Evolutionary conservation across 768 basidiomycete genomes (phyloP).

Genomic region (Tylopilus balloui): DNA sequence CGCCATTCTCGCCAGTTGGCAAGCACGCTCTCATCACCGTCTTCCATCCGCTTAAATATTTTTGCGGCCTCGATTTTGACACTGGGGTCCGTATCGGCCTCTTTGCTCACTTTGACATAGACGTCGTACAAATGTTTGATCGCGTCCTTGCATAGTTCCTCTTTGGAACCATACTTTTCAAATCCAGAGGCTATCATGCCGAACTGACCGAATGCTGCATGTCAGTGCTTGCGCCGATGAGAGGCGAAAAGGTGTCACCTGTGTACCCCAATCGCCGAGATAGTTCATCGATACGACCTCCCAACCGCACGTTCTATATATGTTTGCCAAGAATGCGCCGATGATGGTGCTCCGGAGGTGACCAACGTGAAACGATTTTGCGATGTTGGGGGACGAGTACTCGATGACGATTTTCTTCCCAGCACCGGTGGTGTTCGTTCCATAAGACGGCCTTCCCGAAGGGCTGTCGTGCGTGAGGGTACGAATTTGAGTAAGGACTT

Average conservation of each 20-base stretch:
- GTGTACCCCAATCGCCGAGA: slow-evolving; percentile 97
- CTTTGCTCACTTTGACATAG: slow-evolving; percentile 91
- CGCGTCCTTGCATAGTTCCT: slow-evolving; percentile 78
- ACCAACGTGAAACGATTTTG: slow-evolving; percentile 97
- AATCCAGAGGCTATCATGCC: slow-evolving; percentile 89
- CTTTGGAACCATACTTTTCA: slow-evolving; percentile 85
- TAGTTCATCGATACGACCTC: slow-evolving; percentile 90
- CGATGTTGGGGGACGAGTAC: slow-evolving; percentile 96
- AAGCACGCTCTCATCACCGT: slow-evolving; percentile 81
- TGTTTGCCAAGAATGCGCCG: slow-evolving; percentile 87
- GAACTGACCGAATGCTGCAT: slow-evolving; percentile 42
- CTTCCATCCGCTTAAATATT: slow-evolving; percentile 95
- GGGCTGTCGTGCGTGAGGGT: slow-evolving; percentile 60
- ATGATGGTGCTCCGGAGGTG: slow-evolving; percentile 98
- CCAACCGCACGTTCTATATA: slow-evolving; percentile 93
- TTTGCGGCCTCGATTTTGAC: slow-evolving; percentile 74
- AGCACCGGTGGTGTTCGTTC: slow-evolving; percentile 68
- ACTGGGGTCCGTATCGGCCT: slow-evolving; percentile 64
- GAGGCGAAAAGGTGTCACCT: slow-evolving; percentile 46
- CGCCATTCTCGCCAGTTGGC: slow-evolving; percentile 92
- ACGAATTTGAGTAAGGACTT: slow-evolving; percentile 71
- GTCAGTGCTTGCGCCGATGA: neutral
- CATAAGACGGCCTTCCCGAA: slow-evolving; percentile 66
- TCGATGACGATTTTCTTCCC: slow-evolving; percentile 87
- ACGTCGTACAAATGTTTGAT: slow-evolving; percentile 94